phyloP scores from a whole-genome alignment of 345 rosid genomes.

The Bruguiera gymnorhiza region DNA sequence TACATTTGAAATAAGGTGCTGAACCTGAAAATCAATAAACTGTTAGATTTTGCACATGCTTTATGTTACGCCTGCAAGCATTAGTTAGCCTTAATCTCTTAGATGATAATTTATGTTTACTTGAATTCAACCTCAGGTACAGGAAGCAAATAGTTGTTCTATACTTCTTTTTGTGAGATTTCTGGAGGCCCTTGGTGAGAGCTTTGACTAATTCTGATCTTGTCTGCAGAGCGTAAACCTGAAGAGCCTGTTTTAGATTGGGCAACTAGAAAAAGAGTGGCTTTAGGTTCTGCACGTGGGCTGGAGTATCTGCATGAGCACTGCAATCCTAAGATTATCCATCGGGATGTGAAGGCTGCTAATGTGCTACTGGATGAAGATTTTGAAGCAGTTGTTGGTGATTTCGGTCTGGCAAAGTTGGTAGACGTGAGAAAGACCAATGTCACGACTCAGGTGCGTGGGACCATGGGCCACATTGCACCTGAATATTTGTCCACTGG shows the following conservation, averaged over 20 bases:
- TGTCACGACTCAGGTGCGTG: slow-evolving; percentile 97
- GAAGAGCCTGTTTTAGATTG: slow-evolving; percentile 78
- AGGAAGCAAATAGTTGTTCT: too few species aligned
- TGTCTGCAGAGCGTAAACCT: slow-evolving; percentile 68
- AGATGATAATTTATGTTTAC: too few species aligned
- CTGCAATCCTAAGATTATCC: slow-evolving; percentile 95
- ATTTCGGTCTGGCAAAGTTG: slow-evolving; percentile 90
- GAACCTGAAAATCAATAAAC: too few species aligned
- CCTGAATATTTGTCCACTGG: slow-evolving; percentile 97
- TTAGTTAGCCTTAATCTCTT: too few species aligned
- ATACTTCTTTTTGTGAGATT: neutral
- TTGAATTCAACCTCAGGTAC: too few species aligned
- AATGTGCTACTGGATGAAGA: slow-evolving; percentile 88
- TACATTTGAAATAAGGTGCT: neutral
- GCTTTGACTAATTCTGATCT: slow-evolving; percentile 7
- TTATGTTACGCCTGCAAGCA: too few species aligned
- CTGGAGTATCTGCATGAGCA: slow-evolving; percentile 96
- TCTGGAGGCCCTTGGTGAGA: neutral
- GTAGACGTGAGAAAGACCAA: slow-evolving; percentile 85
- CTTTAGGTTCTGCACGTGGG: slow-evolving; percentile 93
- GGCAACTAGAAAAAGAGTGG: slow-evolving; percentile 77
- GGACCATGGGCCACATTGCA: slow-evolving; percentile 99
- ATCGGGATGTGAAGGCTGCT: slow-evolving; percentile 98
- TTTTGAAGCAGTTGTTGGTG: slow-evolving; percentile 97
- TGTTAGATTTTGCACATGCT: too few species aligned